phyloP scores from a whole-genome alignment of 805 yeast genomes.

The Wickerhamomyces bovis region DNA sequence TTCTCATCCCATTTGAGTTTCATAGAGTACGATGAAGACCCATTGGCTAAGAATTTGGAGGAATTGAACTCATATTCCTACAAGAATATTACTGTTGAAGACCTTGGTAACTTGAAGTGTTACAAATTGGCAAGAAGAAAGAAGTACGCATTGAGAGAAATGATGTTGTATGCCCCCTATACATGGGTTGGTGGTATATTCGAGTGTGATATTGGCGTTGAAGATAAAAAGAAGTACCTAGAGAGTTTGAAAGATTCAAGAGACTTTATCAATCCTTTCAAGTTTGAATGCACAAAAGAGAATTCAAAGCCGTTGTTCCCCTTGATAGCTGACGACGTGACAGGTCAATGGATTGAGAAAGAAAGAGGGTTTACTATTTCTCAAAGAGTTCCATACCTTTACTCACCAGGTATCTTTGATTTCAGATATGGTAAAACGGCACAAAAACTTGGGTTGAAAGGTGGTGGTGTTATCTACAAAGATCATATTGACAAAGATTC shows the following conservation, averaged over 20 bases:
- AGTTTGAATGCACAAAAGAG: conserved; percentile 30
- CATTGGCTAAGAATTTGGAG: conserved; percentile 11
- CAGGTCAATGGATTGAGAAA: conserved; percentile 39
- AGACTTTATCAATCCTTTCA: conserved; percentile 11
- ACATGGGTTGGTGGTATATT: conserved; percentile 62
- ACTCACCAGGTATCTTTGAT: conserved; percentile 40
- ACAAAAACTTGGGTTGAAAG: conserved; percentile 15
- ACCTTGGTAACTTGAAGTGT: conserved; percentile 32
- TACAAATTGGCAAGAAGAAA: conserved; percentile 55
- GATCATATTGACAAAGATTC: conserved; percentile 8
- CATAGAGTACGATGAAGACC: conserved; percentile 18
- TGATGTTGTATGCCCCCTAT: conserved; percentile 46
- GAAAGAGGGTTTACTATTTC: conserved; percentile 18
- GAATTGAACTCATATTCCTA: conserved; percentile 9
- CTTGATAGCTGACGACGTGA: conserved; percentile 49
- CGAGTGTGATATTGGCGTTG: conserved; percentile 37
- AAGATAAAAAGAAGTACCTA: conserved; percentile 22
- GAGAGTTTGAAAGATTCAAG: conserved; percentile 9
- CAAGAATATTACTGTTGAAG: conserved; percentile 9
- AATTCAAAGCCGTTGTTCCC: conserved; percentile 46
- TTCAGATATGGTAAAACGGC: conserved; percentile 27
- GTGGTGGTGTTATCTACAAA: conserved; percentile 2
- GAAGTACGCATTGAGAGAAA: conserved; percentile 40
- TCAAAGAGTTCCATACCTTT: conserved; percentile 50
- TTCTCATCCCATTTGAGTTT: conserved; percentile 8